phyloP scores from a whole-genome alignment of 208 protist genomes.

The Naegleria fowleri region DNA sequence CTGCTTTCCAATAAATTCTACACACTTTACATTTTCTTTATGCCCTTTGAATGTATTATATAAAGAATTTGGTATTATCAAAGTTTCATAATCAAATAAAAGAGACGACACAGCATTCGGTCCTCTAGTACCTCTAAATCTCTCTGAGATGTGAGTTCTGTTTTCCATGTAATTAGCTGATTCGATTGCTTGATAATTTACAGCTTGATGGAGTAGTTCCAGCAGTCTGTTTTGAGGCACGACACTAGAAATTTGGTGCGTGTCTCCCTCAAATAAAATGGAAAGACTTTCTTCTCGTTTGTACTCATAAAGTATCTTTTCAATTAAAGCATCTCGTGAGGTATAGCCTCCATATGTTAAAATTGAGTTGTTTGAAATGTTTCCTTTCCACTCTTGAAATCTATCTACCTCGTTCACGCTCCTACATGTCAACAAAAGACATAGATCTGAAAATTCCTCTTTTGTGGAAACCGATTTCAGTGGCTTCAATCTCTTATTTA shows the following conservation, averaged over 20 bases:
- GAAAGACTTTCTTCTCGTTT: not conserved
- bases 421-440: not conserved
- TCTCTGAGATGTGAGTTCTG: no score
- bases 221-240: not conserved
- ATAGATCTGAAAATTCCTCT: not conserved
- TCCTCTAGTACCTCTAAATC: not conserved
- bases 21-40: not conserved
- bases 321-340: constrained; percentile 11
- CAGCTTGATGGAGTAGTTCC: not conserved
- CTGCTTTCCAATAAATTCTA: not conserved
- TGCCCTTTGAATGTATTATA: not conserved
- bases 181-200: not conserved
- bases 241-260: not conserved
- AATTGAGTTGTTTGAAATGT: not conserved
- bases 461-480: not conserved
- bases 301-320: not conserved
- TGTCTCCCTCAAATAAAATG: not conserved
- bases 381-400: not conserved
- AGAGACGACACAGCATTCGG: not conserved
- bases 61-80: not conserved
- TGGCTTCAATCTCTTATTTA: constrained; percentile 15
- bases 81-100: constrained; percentile 5
- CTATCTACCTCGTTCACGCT: not conserved
- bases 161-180: no score
- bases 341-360: not conserved